Percentiles rank a stretch among this genome's conserved stretches.
Conservation (phyloP, 1,284 basidiomycete genomes). For the Limonomyces culmigenus region DNA sequence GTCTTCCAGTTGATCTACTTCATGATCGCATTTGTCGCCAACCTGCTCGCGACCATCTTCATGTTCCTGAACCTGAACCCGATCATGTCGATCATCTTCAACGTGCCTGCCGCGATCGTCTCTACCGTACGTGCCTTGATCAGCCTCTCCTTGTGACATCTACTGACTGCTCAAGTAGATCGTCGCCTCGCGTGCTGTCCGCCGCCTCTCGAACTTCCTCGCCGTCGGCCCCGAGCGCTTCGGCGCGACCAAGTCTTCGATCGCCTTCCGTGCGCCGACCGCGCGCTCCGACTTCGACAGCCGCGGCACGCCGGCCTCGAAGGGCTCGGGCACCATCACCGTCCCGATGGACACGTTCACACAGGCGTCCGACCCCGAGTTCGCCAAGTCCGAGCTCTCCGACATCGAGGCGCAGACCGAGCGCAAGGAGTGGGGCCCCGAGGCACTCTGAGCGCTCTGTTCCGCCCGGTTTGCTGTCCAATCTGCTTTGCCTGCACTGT, state of each 20-base stretch:
- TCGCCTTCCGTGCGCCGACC: no score
- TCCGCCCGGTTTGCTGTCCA: no score
- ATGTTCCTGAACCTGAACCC: slow-evolving; percentile 57
- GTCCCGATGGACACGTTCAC: no score
- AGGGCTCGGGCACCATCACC: no score
- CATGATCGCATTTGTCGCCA: slow-evolving; percentile 38
- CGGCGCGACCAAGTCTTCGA: neutral
- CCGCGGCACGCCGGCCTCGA: no score
- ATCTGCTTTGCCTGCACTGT: no score
- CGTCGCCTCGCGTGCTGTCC: slow-evolving; percentile 52
- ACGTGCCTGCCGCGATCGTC: slow-evolving; percentile 53
- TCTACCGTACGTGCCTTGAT: slow-evolving; percentile 30
- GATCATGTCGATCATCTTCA: slow-evolving; percentile 60
- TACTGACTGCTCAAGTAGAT: slow-evolving; percentile 23
- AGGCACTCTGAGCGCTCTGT: no score
- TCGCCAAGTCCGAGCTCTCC: no score
- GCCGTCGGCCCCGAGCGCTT: slow-evolving; percentile 17
- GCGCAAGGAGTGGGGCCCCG: no score
- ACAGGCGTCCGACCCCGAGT: no score
- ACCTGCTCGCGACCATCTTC: slow-evolving; percentile 52
- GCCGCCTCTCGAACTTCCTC: slow-evolving; percentile 44
- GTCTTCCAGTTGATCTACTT: neutral
- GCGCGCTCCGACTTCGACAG: no score
- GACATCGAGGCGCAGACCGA: no score
- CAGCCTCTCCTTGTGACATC: neutral